Evolutionary conservation across 768 basidiomycete species (phyloP).

Genomic region (Mycena polygramma): DNA sequence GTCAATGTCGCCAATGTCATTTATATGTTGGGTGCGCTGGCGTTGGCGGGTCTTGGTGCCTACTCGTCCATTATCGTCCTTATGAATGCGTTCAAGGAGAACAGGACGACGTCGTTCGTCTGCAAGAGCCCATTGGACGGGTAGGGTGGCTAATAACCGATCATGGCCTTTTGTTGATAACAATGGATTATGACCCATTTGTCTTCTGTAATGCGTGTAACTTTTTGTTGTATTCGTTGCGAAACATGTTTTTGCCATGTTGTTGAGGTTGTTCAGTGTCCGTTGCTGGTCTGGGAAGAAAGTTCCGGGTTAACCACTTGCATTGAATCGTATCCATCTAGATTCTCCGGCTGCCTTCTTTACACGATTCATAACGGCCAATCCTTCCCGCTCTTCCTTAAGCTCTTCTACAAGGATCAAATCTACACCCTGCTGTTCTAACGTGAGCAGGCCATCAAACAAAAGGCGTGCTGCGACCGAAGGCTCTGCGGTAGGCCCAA

Average conservation of each 20-base stretch:
- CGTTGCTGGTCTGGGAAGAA: no score
- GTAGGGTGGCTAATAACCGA: neutral
- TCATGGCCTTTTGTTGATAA: no score
- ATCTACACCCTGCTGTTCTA: slow-evolving; percentile 84
- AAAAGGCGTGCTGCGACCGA: slow-evolving; percentile 81
- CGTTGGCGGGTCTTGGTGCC: slow-evolving; percentile 17
- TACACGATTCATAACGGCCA: slow-evolving; percentile 96
- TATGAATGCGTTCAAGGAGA: slow-evolving; percentile 15
- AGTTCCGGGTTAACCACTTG: slow-evolving; percentile 3
- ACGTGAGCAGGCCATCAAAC: slow-evolving; percentile 87
- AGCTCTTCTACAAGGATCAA: slow-evolving; percentile 90
- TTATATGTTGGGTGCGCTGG: slow-evolving; percentile 18
- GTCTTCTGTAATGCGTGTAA: no score
- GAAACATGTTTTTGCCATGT: no score
- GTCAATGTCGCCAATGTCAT: slow-evolving; percentile 14
- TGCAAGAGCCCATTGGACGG: slow-evolving; percentile 27
- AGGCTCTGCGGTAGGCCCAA: slow-evolving; percentile 68
- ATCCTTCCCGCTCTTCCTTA: slow-evolving; percentile 82
- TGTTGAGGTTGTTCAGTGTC: no score
- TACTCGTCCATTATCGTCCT: slow-evolving; percentile 25
- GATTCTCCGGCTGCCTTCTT: slow-evolving; percentile 86
- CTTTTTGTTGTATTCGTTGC: no score
- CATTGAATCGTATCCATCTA: slow-evolving; percentile 49
- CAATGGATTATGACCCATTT: no score
- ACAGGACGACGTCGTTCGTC: slow-evolving; percentile 24